Conservation (phyloP, 2,329 filamentous ascomycete genomes). For the Epichloe aotearoae region DNA sequence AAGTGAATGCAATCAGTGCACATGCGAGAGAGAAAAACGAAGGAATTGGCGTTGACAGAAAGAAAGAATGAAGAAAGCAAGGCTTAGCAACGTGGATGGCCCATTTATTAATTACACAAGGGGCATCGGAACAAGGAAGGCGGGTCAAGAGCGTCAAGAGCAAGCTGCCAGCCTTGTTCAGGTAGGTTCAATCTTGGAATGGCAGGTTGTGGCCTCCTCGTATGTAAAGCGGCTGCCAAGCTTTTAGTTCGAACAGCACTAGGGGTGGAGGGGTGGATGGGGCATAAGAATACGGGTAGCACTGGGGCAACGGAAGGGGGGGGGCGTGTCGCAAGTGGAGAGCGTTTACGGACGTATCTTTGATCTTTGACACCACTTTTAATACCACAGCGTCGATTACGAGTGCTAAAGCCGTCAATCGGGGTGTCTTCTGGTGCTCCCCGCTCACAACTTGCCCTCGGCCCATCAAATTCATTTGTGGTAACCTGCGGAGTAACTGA, state of each 20-base stretch:
- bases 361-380: too few relatives aligned
- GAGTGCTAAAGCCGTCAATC: too few relatives aligned
- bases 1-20: neutral
- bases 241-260: neutral
- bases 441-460: neutral
- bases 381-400: neutral
- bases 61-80: neutral
- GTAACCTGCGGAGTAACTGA: too few relatives aligned
- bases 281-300: neutral
- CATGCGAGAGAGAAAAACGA: neutral
- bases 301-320: too few relatives aligned
- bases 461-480: neutral
- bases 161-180: neutral
- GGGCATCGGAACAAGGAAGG: neutral
- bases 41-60: neutral
- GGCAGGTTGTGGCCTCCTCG: neutral
- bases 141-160: neutral
- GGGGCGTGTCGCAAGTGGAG: neutral
- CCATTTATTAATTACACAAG: neutral
- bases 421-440: too few relatives aligned
- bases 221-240: conserved; percentile 1
- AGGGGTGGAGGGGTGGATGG: neutral
- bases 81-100: neutral
- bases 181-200: neutral
- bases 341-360: neutral